Conservation (phyloP, 192 early-diverging fungal genomes). For the Gamsiella multidivaricata region DNA sequence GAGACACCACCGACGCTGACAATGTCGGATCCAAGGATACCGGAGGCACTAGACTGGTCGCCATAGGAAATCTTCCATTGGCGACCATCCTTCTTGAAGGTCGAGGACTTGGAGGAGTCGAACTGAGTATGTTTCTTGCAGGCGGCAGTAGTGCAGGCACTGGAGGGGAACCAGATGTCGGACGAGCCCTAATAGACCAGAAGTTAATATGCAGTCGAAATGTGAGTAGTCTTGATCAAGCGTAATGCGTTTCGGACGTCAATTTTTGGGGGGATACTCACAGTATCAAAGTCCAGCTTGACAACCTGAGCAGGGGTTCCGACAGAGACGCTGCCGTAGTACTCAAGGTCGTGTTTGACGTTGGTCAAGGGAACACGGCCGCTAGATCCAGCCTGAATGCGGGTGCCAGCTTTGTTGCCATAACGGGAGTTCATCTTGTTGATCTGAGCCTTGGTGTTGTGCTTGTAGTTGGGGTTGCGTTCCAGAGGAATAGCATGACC, state of each 20-base stretch:
- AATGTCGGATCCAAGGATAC: conserved; percentile 60
- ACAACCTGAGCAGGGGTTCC: conserved; percentile 45
- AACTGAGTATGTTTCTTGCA: conserved; percentile 63
- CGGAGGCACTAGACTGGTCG: conserved; percentile 64
- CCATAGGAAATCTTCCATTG: conserved; percentile 71
- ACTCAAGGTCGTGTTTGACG: conserved; percentile 51
- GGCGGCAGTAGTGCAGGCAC: conserved; percentile 51
- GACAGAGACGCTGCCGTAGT: conserved; percentile 49
- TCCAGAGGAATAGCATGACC: conserved; percentile 26
- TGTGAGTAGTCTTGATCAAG: background rate
- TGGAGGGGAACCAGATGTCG: conserved; percentile 67
- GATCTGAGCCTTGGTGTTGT: conserved; percentile 29
- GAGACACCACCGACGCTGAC: conserved; percentile 68
- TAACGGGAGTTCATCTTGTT: conserved; percentile 9
- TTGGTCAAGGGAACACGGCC: conserved; percentile 39
- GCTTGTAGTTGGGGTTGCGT: conserved; percentile 38
- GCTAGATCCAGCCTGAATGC: background rate
- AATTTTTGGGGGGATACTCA: no score
- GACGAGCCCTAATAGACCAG: conserved; percentile 50
- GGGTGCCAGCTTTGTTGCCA: background rate
- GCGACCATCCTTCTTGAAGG: conserved; percentile 64
- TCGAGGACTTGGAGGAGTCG: conserved; percentile 58
- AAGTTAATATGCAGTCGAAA: background rate
- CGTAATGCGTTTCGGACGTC: background rate
- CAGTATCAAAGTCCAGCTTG: conserved; percentile 49